phyloP scores from a whole-genome alignment of 768 basidiomycete genomes.

The Floccularia luteovirens region DNA sequence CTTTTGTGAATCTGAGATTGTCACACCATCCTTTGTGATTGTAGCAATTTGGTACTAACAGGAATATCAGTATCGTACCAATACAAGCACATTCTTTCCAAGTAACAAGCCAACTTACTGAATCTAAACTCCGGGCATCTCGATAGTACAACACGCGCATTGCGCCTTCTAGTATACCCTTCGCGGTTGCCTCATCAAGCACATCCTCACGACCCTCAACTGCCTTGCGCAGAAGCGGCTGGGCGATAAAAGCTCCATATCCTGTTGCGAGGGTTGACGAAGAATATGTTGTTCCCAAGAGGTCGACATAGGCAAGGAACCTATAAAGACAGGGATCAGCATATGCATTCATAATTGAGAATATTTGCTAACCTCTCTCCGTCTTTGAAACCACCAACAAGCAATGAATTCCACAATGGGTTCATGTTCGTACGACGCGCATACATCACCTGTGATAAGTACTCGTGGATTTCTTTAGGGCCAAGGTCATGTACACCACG shows the following conservation, averaged over 20 bases:
- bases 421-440: slow-evolving; percentile 79
- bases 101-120: slow-evolving; percentile 42
- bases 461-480: slow-evolving; percentile 89
- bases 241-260: slow-evolving; percentile 88
- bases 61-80: background rate
- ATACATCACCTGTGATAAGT: slow-evolving; percentile 88
- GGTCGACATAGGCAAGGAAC: slow-evolving; percentile 90
- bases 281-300: slow-evolving; percentile 93
- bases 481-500: slow-evolving; percentile 82
- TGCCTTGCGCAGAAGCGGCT: slow-evolving; percentile 84
- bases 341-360: slow-evolving; percentile 1
- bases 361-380: slow-evolving; percentile 54
- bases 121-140: slow-evolving; percentile 92
- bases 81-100: slow-evolving; percentile 2
- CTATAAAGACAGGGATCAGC: slow-evolving; percentile 30
- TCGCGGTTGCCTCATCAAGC: slow-evolving; percentile 75
- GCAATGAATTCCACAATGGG: slow-evolving; percentile 90
- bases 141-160: slow-evolving; percentile 96
- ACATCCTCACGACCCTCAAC: slow-evolving; percentile 76
- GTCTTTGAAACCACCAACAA: slow-evolving; percentile 89
- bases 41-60: slow-evolving; percentile 90
- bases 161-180: slow-evolving; percentile 70
- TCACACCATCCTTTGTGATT: slow-evolving; percentile 68
- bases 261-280: slow-evolving; percentile 93
- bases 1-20: slow-evolving; percentile 71